Conservation (phyloP, 257 asterid species). For the Striga asiatica region DNA sequence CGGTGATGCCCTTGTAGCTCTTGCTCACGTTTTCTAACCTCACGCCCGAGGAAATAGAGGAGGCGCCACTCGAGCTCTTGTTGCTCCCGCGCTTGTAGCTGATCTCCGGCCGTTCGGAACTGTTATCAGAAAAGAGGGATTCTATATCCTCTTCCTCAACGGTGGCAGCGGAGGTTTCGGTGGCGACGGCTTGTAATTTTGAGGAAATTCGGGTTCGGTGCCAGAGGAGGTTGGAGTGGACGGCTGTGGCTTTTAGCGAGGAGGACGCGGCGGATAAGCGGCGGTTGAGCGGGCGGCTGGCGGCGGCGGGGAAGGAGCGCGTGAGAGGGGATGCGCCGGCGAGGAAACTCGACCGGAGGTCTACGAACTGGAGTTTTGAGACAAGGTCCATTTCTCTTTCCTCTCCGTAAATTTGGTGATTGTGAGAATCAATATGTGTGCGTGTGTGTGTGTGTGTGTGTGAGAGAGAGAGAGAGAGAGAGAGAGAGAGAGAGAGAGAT, state of each 20-base stretch:
- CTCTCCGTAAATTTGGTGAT: no score
- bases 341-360: constrained; percentile 30
- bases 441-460: no score
- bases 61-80: constrained; percentile 39
- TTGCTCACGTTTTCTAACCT: constrained; percentile 76
- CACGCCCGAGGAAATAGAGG: constrained; percentile 80
- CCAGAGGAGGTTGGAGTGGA: not conserved
- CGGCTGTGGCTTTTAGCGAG: not conserved
- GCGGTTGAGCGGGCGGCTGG: not conserved
- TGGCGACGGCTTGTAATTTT: not conserved
- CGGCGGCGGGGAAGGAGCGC: not conserved
- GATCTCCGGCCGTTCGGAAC: not conserved
- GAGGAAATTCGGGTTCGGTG: not conserved
- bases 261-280: not conserved
- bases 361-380: constrained; percentile 30
- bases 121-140: not conserved
- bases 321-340: not conserved
- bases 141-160: not conserved
- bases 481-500: no score
- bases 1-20: constrained; percentile 73
- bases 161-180: not conserved
- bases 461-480: no score
- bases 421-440: no score
- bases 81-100: not conserved
- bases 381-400: constrained; percentile 47